Percentiles rank a stretch among this genome's conserved stretches.
Evolutionary conservation across 179 eudicot genomes (phyloP).

Genomic region (Sideroxylon spinosum): DNA sequence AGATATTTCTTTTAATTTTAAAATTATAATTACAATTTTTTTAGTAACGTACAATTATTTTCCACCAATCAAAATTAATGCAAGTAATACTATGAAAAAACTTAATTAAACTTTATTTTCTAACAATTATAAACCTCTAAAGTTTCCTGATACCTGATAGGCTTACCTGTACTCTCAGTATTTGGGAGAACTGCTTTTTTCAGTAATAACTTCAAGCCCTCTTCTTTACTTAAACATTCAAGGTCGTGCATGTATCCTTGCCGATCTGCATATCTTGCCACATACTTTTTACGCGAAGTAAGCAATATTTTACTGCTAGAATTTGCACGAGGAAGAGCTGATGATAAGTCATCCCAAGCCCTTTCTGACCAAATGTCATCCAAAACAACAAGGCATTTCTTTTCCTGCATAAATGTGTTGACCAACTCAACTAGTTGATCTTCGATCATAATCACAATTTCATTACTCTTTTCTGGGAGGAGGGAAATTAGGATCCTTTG

Average conservation of each 20-base stretch:
- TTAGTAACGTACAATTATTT: too few relatives aligned
- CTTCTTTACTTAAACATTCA: constrained; percentile 4
- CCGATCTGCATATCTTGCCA: constrained; percentile 4
- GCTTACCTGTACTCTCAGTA: neutral
- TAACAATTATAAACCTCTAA: neutral
- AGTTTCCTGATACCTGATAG: neutral
- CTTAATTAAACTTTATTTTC: too few relatives aligned
- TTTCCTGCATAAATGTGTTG: constrained; percentile 14
- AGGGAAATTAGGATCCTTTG: neutral
- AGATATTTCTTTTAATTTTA: too few relatives aligned
- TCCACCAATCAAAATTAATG: too few relatives aligned
- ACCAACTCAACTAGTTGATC: constrained; percentile 24
- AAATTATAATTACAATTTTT: too few relatives aligned
- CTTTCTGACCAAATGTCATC: constrained; percentile 42
- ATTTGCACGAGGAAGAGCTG: constrained; percentile 22
- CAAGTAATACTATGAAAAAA: too few relatives aligned
- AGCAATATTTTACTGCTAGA: constrained; percentile 24
- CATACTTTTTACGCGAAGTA: constrained; percentile 20
- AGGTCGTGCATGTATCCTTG: constrained; percentile 16
- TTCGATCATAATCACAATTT: constrained; percentile 18
- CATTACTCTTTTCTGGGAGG: neutral
- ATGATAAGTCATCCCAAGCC: constrained; percentile 35
- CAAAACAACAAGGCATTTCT: constrained; percentile 41
- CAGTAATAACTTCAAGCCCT: constrained; percentile 29
- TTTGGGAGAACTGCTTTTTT: constrained; percentile 13